Percentiles rank a stretch among this genome's conserved stretches.
Conservation (phyloP, 169 alveolate genomes). For the Eimeria acervulina region DNA sequence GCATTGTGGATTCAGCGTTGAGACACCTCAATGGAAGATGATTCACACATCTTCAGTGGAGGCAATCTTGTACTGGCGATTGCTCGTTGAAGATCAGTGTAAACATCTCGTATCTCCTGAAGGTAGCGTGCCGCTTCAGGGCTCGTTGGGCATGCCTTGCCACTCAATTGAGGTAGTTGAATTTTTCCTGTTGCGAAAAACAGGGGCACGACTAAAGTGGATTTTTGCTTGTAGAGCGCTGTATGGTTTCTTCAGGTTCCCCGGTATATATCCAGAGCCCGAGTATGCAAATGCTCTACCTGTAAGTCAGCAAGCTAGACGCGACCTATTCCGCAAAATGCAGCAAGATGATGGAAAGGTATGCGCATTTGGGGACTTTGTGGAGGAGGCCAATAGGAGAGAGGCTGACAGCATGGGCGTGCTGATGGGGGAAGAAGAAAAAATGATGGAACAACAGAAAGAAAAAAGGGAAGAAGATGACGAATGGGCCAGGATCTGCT, state of each 20-base stretch:
- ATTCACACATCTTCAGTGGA: background rate
- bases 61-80: background rate
- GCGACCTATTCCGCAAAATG: conserved; percentile 46
- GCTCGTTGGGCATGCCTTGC: background rate
- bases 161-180: background rate
- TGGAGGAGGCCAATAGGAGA: conserved; percentile 42
- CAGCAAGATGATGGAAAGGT: conserved; percentile 69
- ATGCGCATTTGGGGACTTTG: conserved; percentile 65
- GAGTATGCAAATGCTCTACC: conserved; percentile 67
- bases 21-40: background rate
- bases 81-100: background rate
- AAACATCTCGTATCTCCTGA: background rate
- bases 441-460: conserved; percentile 32
- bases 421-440: background rate
- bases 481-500: conserved; percentile 74
- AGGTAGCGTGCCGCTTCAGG: background rate
- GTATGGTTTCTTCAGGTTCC: conserved; percentile 22
- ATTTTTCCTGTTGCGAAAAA: background rate
- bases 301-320: conserved; percentile 69
- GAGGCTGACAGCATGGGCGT: background rate
- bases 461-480: conserved; percentile 67
- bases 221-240: background rate
- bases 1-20: background rate
- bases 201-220: background rate
- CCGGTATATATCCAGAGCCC: conserved; percentile 53